phyloP scores from a whole-genome alignment of 1,284 basidiomycete genomes.

The Phlebopus sp. region DNA sequence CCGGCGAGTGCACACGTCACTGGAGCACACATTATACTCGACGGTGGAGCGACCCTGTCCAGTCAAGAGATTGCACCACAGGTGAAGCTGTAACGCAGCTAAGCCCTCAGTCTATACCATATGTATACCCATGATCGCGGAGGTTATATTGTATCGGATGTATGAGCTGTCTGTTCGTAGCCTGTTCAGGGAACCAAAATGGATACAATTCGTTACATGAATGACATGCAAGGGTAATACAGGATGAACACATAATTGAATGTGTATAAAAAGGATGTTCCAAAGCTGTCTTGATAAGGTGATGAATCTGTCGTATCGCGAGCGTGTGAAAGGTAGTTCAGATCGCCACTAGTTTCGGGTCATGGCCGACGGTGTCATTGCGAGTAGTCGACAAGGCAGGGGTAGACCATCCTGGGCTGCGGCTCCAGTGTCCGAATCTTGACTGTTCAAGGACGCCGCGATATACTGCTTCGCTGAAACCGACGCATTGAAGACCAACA shows the following conservation, averaged over 20 bases:
- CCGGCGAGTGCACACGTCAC: slow-evolving; percentile 73
- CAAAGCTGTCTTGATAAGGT: not conserved
- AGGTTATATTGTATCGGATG: too few relatives aligned
- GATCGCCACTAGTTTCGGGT: slow-evolving; percentile 3
- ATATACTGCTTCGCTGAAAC: slow-evolving; percentile 65
- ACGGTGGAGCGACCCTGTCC: slow-evolving; percentile 48
- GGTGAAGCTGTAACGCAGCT: slow-evolving; percentile 37
- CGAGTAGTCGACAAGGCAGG: slow-evolving; percentile 7
- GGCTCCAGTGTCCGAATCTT: slow-evolving; percentile 40
- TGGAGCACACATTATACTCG: slow-evolving; percentile 67
- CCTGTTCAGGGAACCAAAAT: too few relatives aligned
- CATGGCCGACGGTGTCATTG: slow-evolving; percentile 17
- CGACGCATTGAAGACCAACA: slow-evolving; percentile 68
- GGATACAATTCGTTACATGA: too few relatives aligned
- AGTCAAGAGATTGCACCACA: slow-evolving; percentile 31
- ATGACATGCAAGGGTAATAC: too few relatives aligned
- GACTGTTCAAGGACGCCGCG: slow-evolving; percentile 62
- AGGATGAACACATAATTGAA: too few relatives aligned
- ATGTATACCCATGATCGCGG: too few relatives aligned
- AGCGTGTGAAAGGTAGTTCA: slow-evolving; percentile 12
- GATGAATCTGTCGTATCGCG: not conserved
- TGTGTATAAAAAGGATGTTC: too few relatives aligned
- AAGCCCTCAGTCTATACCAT: not conserved
- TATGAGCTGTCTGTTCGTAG: too few relatives aligned
- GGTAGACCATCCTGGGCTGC: slow-evolving; percentile 17